phyloP scores from a whole-genome alignment of 1,284 basidiomycete genomes.

The Apiotrichum laibachii region DNA sequence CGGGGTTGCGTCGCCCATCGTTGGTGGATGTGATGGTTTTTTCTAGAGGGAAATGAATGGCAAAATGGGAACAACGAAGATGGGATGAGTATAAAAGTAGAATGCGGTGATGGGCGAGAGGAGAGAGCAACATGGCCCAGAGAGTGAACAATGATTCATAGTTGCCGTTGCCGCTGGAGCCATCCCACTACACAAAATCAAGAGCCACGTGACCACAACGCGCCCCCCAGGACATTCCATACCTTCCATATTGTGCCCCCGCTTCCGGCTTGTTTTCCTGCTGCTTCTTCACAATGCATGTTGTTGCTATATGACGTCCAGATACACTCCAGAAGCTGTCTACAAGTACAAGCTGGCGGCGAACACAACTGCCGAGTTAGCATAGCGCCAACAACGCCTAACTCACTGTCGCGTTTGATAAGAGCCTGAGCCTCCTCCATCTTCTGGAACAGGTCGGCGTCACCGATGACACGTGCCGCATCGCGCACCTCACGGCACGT shows the following conservation, averaged over 20 bases:
- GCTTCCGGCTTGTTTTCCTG: no score
- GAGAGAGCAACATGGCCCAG: no score
- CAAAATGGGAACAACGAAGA: not conserved
- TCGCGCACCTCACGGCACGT: slow-evolving; percentile 96
- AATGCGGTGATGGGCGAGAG: no score
- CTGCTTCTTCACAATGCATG: no score
- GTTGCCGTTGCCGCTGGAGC: no score
- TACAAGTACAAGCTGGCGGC: slow-evolving; percentile 82
- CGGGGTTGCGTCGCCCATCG: slow-evolving; percentile 42
- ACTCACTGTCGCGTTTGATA: slow-evolving; percentile 89
- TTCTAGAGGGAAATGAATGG: not conserved
- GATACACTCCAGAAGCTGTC: not conserved
- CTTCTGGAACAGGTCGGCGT: slow-evolving; percentile 90
- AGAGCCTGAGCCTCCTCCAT: slow-evolving; percentile 93
- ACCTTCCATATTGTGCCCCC: no score
- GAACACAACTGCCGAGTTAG: slow-evolving; percentile 64
- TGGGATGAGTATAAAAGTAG: no score
- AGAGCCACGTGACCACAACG: no score
- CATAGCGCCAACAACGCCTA: not conserved
- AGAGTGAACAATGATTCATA: no score
- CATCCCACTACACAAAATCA: no score
- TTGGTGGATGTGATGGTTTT: not conserved
- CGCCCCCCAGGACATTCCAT: no score
- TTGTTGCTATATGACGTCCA: no score
- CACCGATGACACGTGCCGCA: slow-evolving; percentile 95